Percentiles rank a stretch among this genome's conserved stretches.
Conservation (phyloP, 805 yeast species). For the Candida montana region DNA sequence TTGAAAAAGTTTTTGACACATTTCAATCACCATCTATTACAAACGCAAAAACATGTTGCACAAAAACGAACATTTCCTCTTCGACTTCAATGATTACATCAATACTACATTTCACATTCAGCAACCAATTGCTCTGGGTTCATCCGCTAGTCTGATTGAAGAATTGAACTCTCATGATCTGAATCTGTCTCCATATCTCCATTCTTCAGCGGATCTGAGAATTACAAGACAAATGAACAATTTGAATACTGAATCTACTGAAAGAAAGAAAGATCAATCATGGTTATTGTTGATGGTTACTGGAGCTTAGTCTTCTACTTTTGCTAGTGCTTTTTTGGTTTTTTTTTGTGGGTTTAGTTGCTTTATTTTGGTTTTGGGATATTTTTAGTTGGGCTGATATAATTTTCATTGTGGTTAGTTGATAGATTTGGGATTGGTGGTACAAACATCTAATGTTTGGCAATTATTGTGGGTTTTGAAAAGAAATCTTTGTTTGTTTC, state of each 20-base stretch:
- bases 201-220: not conserved
- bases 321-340: not conserved
- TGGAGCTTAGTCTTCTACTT: conserved; percentile 14
- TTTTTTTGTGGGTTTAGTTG: not conserved
- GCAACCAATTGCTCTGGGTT: too few species aligned
- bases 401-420: too few species aligned
- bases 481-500: too few species aligned
- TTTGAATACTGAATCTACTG: too few species aligned
- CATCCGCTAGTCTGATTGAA: too few species aligned
- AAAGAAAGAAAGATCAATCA: conserved; percentile 19
- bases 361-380: not conserved
- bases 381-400: too few species aligned
- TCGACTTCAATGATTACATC: conserved; percentile 17
- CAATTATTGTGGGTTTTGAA: too few species aligned
- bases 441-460: too few species aligned
- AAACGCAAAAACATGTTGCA: conserved; percentile 14
- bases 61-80: conserved; percentile 16
- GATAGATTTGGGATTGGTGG: too few species aligned
- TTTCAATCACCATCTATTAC: not conserved
- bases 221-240: too few species aligned
- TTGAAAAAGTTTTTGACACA: too few species aligned
- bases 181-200: conserved; percentile 1
- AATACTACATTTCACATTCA: conserved; percentile 14
- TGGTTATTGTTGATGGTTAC: conserved; percentile 23
- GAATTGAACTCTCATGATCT: not conserved